These are phyloP conservation scores for Dothideomycetidae sp. DNA, from an alignment of 2,329 filamentous ascomycete genomes.

Conservation along the genomic window DNA sequence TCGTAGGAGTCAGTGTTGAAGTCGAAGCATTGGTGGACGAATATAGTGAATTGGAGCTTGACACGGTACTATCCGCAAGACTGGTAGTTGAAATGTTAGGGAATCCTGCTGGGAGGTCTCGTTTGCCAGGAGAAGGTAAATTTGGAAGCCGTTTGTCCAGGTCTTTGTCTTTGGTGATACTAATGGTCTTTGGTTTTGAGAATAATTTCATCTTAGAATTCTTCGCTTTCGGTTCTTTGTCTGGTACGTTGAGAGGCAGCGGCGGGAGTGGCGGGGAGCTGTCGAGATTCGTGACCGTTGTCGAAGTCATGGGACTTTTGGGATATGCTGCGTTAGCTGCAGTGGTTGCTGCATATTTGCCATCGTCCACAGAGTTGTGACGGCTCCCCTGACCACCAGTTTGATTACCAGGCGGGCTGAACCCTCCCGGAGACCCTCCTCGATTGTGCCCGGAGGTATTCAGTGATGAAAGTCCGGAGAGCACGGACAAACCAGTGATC, in stretches of 20 bases:
- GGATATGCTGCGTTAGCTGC: constrained; percentile 63
- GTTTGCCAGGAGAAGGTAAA: constrained; percentile 50
- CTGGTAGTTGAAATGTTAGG: constrained; percentile 57
- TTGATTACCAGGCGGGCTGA: constrained; percentile 14
- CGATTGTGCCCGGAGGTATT: constrained; percentile 17
- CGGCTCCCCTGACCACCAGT: constrained; percentile 32
- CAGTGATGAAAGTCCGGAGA: no score
- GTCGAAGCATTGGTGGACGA: constrained; percentile 62
- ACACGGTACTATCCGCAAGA: constrained; percentile 44
- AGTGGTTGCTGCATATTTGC: constrained; percentile 48
- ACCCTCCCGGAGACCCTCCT: constrained; percentile 8
- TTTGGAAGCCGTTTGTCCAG: constrained; percentile 45
- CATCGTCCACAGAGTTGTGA: constrained; percentile 45
- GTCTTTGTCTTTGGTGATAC: constrained; percentile 54
- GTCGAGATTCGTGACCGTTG: constrained; percentile 14
- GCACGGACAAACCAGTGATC: constrained; percentile 55
- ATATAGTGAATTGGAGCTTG: constrained; percentile 50
- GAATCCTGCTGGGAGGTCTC: constrained; percentile 49
- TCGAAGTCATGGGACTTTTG: constrained; percentile 39
- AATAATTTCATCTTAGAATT: constrained; percentile 74
- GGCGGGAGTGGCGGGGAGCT: constrained; percentile 21
- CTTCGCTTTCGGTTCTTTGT: constrained; percentile 42
- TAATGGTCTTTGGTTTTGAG: constrained; percentile 61
- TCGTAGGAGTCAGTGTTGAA: constrained; percentile 54
- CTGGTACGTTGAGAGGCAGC: constrained; percentile 15